Evolutionary conservation across 495 filamentous ascomycete genomes (phyloP).

Genomic region (Echria macrotheca): DNA sequence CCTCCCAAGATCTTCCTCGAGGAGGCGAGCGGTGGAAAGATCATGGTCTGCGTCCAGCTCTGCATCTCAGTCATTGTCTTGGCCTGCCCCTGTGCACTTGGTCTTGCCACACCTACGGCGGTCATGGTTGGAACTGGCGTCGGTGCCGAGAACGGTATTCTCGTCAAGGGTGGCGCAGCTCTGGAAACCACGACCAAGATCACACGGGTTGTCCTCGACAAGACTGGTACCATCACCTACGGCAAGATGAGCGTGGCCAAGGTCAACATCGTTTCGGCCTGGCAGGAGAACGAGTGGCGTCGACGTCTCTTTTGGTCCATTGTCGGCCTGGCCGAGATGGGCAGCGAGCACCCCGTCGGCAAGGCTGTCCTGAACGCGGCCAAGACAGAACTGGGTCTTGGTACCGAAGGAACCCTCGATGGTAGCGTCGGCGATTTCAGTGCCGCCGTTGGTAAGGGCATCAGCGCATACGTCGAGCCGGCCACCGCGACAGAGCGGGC

Average conservation of each 20-base stretch:
- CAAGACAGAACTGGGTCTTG: constrained; percentile 65
- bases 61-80: constrained; percentile 99
- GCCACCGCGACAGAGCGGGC: constrained; percentile 55
- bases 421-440: constrained; percentile 81
- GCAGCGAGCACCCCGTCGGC: constrained; percentile 92
- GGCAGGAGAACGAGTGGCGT: constrained; percentile 63
- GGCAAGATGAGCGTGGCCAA: constrained; percentile 90
- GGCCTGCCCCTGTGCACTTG: constrained; percentile 92
- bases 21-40: constrained; percentile 71
- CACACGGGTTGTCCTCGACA: constrained; percentile 95
- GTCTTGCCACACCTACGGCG: constrained; percentile 89
- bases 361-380: constrained; percentile 73
- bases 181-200: constrained; percentile 90
- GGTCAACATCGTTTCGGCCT: constrained; percentile 57
- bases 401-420: constrained; percentile 66
- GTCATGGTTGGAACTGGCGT: constrained; percentile 99
- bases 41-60: constrained; percentile 96
- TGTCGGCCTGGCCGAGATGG: constrained; percentile 87
- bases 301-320: constrained; percentile 87
- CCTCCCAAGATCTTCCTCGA: constrained; percentile 88
- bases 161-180: constrained; percentile 92
- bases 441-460: constrained; percentile 76
- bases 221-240: constrained; percentile 92
- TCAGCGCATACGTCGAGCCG: constrained; percentile 77
- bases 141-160: constrained; percentile 93